Evolutionary conservation across 805 yeast species (phyloP), one percentile per base, ranked within the genome.

Genomic region (Lipomyces orientalis): DNA sequence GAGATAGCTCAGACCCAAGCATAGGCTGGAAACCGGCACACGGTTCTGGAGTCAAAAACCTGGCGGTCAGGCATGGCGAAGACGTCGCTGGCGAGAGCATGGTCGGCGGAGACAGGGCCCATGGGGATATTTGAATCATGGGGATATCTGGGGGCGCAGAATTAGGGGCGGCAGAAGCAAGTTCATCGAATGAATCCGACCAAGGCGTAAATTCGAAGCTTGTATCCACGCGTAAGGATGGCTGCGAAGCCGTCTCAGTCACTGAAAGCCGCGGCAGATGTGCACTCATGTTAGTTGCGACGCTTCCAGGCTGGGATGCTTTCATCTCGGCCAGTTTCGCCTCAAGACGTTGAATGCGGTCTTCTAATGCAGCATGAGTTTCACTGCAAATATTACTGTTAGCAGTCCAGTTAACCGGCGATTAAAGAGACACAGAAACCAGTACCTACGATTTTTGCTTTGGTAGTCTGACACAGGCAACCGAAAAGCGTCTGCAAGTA

Each of bases 31-130:
- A 14, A 14, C 8, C 25, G 52, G 52, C 14, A 46, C 52, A 46
- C 52, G 52, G 8, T 46, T 46, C 52, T 46, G 52, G 52, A 46
- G 52, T 46, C 52, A 46, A 46, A 46, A 46, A 5, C 52, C 14
- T 10, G 52, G 22, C 4, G 52, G 52, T 14, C 52, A 46, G 52
- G 52, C 25, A 46, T 14, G 52, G 52, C 52, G 52, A 14, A 46
- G 52, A 46, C 52, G 8, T 46, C 52, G 52, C 52, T 46, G 52
- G 52, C 25, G 52, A 46, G 52, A 46, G 52, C 52, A 46, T 46
- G 52, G 8, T 14, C 52, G 52, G 52, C n/a, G 52, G 8, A 12
- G 52, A 46, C 10, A 1, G 10, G 52, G 2, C 52, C 52, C 52
- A 46, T 46, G 52, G 52, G 52, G 52, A 46, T 4, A 46, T 46